Base-by-base conservation (phyloP, 768 basidiomycete species). In the Brasilioporus rufonigricans region DNA sequence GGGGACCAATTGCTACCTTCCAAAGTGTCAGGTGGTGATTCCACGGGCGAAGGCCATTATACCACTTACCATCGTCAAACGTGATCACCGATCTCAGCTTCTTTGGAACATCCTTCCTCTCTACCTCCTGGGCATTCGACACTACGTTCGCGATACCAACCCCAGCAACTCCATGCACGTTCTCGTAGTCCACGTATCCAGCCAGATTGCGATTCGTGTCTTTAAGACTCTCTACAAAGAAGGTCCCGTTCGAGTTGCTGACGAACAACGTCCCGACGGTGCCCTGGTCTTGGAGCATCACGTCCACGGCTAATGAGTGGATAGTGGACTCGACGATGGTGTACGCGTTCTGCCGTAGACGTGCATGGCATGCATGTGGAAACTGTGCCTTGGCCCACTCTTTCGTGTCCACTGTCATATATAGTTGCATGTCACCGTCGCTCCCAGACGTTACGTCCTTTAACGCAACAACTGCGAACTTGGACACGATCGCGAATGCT, bases 101-200 rank as follows among this genome's bases (percentile, higher is more conserved):
- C 73, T 96, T 97, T n/a, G 63, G 61, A n/a, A 77, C 77, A 1
- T 78, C 76, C 55, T 87, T 78, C 3, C 79, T 80, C 62, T 91
- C 92, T 9, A 95, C 93, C 2, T 92, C 92, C 57, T 87, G 80
- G 2, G 89, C 82, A 62, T 98, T 98, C 36, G 76, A 65, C 7
- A 98, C 93, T 7, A 89, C 72, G 66, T 98, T 98, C 4, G 94
- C 89, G 18, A 99, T 75, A 1, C 93, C 97, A 11, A 98, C 85
- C 7, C 97, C 96, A 52, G 93, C 89, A 14, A 95, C 75, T 1
- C 91, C 92, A 61, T 87, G 88, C 33, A 95, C 70, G 55, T 82
- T 84, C 74, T 99, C 97, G 63, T 87, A 98, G 69, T 98, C 97
- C 33, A 98, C 96, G 55, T 84, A 97, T 11, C 95, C 97, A 55